Evolutionary conservation across 2,329 filamentous ascomycete genomes (phyloP), one percentile per base, ranked within the genome.

Genomic region (Colletotrichum sp.): DNA sequence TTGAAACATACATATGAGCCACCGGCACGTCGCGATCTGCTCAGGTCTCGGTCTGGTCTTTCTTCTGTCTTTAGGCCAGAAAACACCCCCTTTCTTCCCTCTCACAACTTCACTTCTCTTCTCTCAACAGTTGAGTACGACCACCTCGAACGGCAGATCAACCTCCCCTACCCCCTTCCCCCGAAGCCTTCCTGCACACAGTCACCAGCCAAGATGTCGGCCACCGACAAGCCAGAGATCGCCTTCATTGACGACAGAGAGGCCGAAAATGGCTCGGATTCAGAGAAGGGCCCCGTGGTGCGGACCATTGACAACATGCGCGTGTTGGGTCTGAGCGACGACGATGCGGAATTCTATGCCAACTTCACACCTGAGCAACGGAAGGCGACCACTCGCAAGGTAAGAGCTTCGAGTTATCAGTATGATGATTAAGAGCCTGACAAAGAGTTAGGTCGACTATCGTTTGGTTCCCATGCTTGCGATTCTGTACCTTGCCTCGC

Each of bases 401-500:
- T 81, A 58, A 64, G 73, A 61, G 26, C 9, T 62, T 30, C 1
- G 8, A 12, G 8, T n/a, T 8, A 21, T 24, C 7, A 32, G 8
- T 60, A 18, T n/a, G 6, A 8, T 30, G 8, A 0, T 15, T 30
- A 1, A 13, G 58, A 34, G 9, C 3, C 48, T 28, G 8, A 64
- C 43, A 60, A 26, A 2, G 7, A 7, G 2, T 12, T 21, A 76
- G 75, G 66, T 76, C 13, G 75, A 76, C 21, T 18, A 79, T 5
- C 79, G 81, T 4, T 68, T 83, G 21, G 71, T 80, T 4, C 88
- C 87, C 3, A 85, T 84, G 91, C 61, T 94, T 92, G 85, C 92
- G 73, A 26, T 85, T 78, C 83, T 92, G 7, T 92, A 91, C 78
- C 83, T 92, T 3, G 84, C 92, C 5, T 90, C 89, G 76, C 91